phyloP scores from a whole-genome alignment of 345 rosid species.

The Citropsis articulata region DNA sequence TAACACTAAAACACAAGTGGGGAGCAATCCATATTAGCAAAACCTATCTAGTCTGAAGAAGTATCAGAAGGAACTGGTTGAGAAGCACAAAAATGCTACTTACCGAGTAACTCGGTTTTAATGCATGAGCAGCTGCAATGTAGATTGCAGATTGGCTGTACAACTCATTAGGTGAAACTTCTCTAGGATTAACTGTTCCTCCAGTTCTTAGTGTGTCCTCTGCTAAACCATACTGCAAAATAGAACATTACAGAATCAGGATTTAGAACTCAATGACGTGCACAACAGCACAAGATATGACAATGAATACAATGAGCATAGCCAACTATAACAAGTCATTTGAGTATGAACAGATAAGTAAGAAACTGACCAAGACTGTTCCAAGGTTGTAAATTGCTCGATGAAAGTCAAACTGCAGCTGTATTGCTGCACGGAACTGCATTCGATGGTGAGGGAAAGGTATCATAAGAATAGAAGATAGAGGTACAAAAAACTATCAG shows the following conservation, averaged over 20 bases:
- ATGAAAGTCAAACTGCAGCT: slow-evolving; percentile 92
- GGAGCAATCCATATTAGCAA: neutral
- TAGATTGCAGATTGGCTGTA: slow-evolving; percentile 97
- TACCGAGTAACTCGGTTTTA: slow-evolving; percentile 96
- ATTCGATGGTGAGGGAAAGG: slow-evolving; percentile 19
- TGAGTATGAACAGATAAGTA: slow-evolving; percentile 16
- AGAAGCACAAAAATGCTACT: slow-evolving; percentile 8
- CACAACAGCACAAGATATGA: slow-evolving; percentile 7
- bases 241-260: slow-evolving; percentile 6
- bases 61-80: slow-evolving; percentile 2
- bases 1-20: neutral
- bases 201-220: slow-evolving; percentile 91
- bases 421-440: slow-evolving; percentile 97
- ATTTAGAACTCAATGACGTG: neutral
- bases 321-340: neutral
- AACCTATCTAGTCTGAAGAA: neutral
- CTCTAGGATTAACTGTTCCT: slow-evolving; percentile 58
- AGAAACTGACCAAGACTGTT: slow-evolving; percentile 81
- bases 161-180: slow-evolving; percentile 81
- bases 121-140: slow-evolving; percentile 97
- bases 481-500: slow-evolving; percentile 9
- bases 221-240: slow-evolving; percentile 86
- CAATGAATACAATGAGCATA: neutral
- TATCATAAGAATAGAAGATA: slow-evolving; percentile 14
- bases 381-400: slow-evolving; percentile 98